A percentile compares a stretch with the other conserved stretches of the same genome.
phyloP scores from a whole-genome alignment of 2,329 filamentous ascomycete species.

The Fusarium pseudonygamai region DNA sequence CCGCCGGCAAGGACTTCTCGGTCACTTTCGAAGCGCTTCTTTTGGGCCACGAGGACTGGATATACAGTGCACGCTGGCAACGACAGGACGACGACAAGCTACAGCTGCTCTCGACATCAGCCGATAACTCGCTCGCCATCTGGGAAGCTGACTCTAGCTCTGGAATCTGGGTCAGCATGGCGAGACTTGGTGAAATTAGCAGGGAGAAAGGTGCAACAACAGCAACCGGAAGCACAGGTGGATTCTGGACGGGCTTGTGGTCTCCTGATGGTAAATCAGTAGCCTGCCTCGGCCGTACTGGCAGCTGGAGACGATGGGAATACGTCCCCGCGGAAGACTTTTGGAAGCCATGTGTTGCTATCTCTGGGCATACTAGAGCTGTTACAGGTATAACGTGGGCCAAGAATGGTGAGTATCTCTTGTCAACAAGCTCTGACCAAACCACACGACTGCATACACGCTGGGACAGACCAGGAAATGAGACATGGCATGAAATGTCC shows the following conservation, averaged over 20 bases:
- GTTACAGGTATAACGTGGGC: conserved; percentile 89
- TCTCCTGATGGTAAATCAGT: conserved; percentile 79
- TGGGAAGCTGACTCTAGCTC: conserved; percentile 88
- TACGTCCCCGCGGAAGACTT: conserved; percentile 67
- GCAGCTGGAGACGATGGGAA: conserved; percentile 91
- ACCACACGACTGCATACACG: conserved; percentile 87
- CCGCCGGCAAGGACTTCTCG: conserved; percentile 71
- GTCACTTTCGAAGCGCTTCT: conserved; percentile 94
- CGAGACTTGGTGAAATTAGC: conserved; percentile 91
- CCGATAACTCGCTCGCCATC: conserved; percentile 92
- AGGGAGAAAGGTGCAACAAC: conserved; percentile 95
- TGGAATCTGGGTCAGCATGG: conserved; percentile 89
- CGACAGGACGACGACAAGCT: conserved; percentile 61
- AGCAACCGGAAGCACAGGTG: conserved; percentile 93
- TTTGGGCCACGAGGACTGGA: conserved; percentile 97
- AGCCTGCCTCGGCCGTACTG: conserved; percentile 86
- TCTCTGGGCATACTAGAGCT: conserved; percentile 84
- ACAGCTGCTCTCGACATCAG: conserved; percentile 87
- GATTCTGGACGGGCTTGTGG: conserved; percentile 97
- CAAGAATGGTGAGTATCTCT: conserved; percentile 79
- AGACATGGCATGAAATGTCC: conserved; percentile 94
- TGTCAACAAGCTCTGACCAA: conserved; percentile 92
- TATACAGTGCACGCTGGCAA: conserved; percentile 87
- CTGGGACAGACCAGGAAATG: conserved; percentile 66
- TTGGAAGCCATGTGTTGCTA: conserved; percentile 81